Evolutionary conservation across 345 rosid species (phyloP).

Genomic region (Euclidium syriacum): DNA sequence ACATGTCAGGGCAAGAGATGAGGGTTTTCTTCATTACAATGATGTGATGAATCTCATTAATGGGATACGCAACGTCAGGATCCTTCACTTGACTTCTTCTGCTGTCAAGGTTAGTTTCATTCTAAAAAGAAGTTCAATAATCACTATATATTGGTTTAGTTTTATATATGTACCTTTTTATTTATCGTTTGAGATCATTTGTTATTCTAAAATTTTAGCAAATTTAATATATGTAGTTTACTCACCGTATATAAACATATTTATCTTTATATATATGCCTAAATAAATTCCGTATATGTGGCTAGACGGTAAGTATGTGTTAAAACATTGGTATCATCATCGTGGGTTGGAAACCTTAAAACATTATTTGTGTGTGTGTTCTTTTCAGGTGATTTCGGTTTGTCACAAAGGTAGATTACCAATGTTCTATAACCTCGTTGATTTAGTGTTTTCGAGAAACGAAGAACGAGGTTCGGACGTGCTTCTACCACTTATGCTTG

Average conservation of each 20-base stretch:
- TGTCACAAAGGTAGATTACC: neutral
- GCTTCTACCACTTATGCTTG: neutral
- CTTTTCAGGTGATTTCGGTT: neutral
- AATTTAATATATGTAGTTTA: no score
- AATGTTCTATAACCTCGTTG: neutral
- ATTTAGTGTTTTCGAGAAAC: neutral
- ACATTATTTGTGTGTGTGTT: neutral
- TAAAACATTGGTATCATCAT: neutral
- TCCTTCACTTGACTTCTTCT: neutral
- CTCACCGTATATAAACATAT: no score
- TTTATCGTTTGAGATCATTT: no score
- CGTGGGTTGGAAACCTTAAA: neutral
- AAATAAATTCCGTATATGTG: no score
- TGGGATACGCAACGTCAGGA: neutral
- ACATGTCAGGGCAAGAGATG: neutral
- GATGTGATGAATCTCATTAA: neutral
- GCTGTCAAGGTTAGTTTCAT: neutral
- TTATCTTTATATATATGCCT: no score
- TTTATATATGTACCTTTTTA: no score
- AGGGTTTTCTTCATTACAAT: neutral
- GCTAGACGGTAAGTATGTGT: no score
- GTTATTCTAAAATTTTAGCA: no score
- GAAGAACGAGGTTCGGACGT: neutral
- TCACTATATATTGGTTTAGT: no score
- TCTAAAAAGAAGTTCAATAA: no score